These are phyloP conservation scores for Sanghuangporus sanghuang DNA, from an alignment of 1,284 basidiomycete species.

Conservation along the genomic window DNA sequence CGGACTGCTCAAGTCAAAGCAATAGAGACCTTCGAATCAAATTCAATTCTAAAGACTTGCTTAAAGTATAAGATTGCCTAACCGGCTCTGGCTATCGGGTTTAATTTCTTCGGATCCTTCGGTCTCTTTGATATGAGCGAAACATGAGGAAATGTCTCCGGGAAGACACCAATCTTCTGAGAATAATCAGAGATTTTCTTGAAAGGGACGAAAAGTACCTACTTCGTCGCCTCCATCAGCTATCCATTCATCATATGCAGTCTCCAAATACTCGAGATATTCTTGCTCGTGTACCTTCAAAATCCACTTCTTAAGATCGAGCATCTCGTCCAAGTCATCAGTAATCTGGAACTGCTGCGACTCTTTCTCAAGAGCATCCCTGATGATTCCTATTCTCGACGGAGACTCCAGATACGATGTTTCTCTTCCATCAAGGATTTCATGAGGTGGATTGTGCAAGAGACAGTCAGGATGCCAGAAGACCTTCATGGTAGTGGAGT, in stretches of 20 bases:
- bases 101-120: slow-evolving; percentile 8
- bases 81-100: slow-evolving; percentile 29
- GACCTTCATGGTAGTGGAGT: slow-evolving; percentile 14
- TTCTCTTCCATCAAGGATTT: slow-evolving; percentile 29
- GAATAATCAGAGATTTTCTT: background rate
- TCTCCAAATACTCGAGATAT: slow-evolving; percentile 28
- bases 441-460: slow-evolving; percentile 29
- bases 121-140: slow-evolving; percentile 16
- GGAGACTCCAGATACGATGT: slow-evolving; percentile 31
- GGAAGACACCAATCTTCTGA: slow-evolving; percentile 26
- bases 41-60: background rate
- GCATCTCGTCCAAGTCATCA: slow-evolving; percentile 16
- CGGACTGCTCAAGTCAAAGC: slow-evolving; percentile 33
- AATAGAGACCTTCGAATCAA: slow-evolving; percentile 28
- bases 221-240: slow-evolving; percentile 30
- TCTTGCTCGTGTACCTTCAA: slow-evolving; percentile 24
- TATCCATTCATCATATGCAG: slow-evolving; percentile 29
- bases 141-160: slow-evolving; percentile 30
- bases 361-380: slow-evolving; percentile 22
- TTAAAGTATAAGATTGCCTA: slow-evolving; percentile 7
- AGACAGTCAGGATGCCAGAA: slow-evolving; percentile 20
- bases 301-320: slow-evolving; percentile 19
- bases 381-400: slow-evolving; percentile 25
- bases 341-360: slow-evolving; percentile 21
- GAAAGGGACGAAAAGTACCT: background rate